These are phyloP conservation scores for Akanthomyces lecanii DNA, from an alignment of 2,329 filamentous ascomycete genomes.

Conservation along the genomic window DNA sequence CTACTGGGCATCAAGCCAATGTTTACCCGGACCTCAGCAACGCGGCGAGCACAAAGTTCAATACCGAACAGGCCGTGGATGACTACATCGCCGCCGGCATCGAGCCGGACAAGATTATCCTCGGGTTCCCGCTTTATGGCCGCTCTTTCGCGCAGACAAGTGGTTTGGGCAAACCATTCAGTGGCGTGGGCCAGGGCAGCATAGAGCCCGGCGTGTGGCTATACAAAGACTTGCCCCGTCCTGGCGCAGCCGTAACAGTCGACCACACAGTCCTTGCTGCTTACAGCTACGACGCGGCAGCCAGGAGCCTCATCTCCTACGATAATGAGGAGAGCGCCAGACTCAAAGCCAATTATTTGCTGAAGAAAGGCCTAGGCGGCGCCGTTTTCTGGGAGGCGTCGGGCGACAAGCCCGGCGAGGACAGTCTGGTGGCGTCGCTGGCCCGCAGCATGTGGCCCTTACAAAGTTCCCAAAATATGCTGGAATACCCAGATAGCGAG, in stretches of 20 bases:
- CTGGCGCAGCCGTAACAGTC: slow-evolving; percentile 51
- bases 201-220: slow-evolving; percentile 63
- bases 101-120: slow-evolving; percentile 58
- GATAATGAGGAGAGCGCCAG: slow-evolving; percentile 56
- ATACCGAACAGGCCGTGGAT: slow-evolving; percentile 59
- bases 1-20: slow-evolving; percentile 66
- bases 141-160: slow-evolving; percentile 66
- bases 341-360: slow-evolving; percentile 62
- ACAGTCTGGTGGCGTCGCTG: slow-evolving; percentile 56
- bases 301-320: slow-evolving; percentile 65
- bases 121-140: slow-evolving; percentile 77
- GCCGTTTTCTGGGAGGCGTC: slow-evolving; percentile 83
- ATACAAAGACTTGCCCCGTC: slow-evolving; percentile 65
- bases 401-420: slow-evolving; percentile 51
- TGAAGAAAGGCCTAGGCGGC: slow-evolving; percentile 59
- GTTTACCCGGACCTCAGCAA: slow-evolving; percentile 52
- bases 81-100: slow-evolving; percentile 52
- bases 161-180: slow-evolving; percentile 61
- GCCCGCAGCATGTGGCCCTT: slow-evolving; percentile 43
- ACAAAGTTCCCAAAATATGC: slow-evolving; percentile 47
- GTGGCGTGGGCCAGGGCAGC: slow-evolving; percentile 57
- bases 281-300: slow-evolving; percentile 63
- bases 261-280: slow-evolving; percentile 58
- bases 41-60: slow-evolving; percentile 61
- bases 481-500: slow-evolving; percentile 52